Percentiles rank a stretch among this genome's conserved stretches.
Conservation (phyloP, 2,329 filamentous ascomycete species). For the Trichoderma cornu-damae region DNA sequence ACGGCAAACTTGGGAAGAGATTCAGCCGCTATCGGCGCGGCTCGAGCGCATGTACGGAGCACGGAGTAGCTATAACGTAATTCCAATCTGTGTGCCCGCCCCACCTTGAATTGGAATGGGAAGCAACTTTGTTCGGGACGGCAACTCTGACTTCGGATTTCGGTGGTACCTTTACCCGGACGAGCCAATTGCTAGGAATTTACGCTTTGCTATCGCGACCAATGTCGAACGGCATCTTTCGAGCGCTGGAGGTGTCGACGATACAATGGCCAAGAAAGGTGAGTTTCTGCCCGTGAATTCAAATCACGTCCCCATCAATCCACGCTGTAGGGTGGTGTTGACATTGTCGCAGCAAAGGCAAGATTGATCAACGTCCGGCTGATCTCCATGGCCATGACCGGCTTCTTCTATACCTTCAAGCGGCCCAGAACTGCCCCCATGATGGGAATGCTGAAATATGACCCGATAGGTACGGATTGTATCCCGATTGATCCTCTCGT, state of each 20-base stretch:
- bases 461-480: conserved; percentile 70
- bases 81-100: neutral
- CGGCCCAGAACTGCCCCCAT: conserved; percentile 76
- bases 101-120: neutral
- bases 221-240: conserved; percentile 9
- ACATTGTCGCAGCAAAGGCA: conserved; percentile 63
- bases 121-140: too few species aligned
- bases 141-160: neutral
- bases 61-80: too few species aligned
- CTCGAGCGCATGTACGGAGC: too few species aligned
- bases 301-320: too few species aligned
- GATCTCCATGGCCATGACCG: conserved; percentile 97
- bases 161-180: conserved; percentile 21
- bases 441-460: conserved; percentile 97
- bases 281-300: neutral
- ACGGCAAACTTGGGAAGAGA: neutral
- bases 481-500: neutral
- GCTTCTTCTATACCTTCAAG: conserved; percentile 89
- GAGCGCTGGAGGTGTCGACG: conserved; percentile 5
- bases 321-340: neutral
- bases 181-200: conserved; percentile 8
- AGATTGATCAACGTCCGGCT: conserved; percentile 90
- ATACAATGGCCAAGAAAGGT: conserved; percentile 29
- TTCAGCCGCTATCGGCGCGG: conserved; percentile 15
- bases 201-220: conserved; percentile 11